Conservation (phyloP, 2,329 filamentous ascomycete genomes). For the Monilinia vaccinii-corymbosi region DNA sequence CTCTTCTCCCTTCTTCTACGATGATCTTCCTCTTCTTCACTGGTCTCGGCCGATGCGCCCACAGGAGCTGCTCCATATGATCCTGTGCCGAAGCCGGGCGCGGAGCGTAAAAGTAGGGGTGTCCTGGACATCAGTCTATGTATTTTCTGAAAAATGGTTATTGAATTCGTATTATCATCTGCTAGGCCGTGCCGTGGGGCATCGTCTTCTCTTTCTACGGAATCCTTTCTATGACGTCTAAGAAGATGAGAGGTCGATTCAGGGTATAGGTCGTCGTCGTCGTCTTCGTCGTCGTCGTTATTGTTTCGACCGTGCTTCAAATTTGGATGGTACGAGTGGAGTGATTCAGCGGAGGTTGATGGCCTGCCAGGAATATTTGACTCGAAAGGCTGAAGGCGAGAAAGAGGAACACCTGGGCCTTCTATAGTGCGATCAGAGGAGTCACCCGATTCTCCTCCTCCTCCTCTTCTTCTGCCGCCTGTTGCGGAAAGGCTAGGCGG, state of each 20-base stretch:
- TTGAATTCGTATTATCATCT: conserved; percentile 4
- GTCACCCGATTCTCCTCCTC: conserved; percentile 2
- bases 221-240: conserved; percentile 18
- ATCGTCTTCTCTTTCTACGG: conserved; percentile 13
- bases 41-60: conserved; percentile 32
- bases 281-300: conserved; percentile 13
- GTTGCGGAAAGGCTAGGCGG: conserved; percentile 5
- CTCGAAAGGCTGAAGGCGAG: neutral
- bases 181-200: conserved; percentile 9
- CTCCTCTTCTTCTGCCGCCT: conserved; percentile 2
- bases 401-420: conserved; percentile 2
- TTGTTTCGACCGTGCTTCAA: neutral
- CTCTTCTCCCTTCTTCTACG: conserved; percentile 18
- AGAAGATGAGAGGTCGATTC: conserved; percentile 24
- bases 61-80: conserved; percentile 51
- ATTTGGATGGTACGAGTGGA: neutral
- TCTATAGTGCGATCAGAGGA: conserved; percentile 6
- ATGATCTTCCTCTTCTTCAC: conserved; percentile 27
- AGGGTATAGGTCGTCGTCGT: conserved; percentile 22
- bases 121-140: conserved; percentile 35
- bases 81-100: conserved; percentile 49
- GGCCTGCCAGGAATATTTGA: neutral
- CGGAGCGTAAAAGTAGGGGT: conserved; percentile 49
- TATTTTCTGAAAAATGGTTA: conserved; percentile 19
- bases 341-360: neutral